Conservation (phyloP, 805 yeast species). For the Ogataea neopini region DNA sequence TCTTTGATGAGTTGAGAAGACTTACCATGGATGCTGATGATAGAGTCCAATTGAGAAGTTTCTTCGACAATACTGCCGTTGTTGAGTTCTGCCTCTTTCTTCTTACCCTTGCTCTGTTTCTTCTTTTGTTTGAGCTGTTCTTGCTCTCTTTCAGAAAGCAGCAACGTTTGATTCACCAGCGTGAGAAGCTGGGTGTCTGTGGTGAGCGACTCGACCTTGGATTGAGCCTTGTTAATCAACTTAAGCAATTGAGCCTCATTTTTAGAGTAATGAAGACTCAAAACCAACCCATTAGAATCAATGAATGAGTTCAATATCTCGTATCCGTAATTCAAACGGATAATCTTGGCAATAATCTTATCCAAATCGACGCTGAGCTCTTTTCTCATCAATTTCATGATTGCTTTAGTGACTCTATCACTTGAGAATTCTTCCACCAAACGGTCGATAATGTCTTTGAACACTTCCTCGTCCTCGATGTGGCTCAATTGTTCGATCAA, state of each 20-base stretch:
- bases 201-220: conserved; percentile 36
- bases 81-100: conserved; percentile 34
- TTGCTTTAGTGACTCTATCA: conserved; percentile 54
- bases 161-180: conserved; percentile 46
- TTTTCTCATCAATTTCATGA: conserved; percentile 38
- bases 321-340: conserved; percentile 53
- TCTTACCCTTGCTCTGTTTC: conserved; percentile 20
- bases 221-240: conserved; percentile 49
- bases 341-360: conserved; percentile 46
- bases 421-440: conserved; percentile 64
- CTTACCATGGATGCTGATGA: conserved; percentile 27
- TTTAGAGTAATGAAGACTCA: conserved; percentile 59
- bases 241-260: conserved; percentile 45
- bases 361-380: conserved; percentile 39
- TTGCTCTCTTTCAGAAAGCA: conserved; percentile 23
- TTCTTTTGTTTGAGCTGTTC: conserved; percentile 16
- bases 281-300: conserved; percentile 68
- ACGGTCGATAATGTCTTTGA: conserved; percentile 66
- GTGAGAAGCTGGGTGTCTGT: conserved; percentile 46
- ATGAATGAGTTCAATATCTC: conserved; percentile 62
- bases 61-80: conserved; percentile 30
- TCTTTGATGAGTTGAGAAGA: conserved; percentile 26
- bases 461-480: conserved; percentile 60
- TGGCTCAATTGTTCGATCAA: conserved; percentile 60
- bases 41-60: conserved; percentile 25